Evolutionary conservation across 73 alveolate species (phyloP), one percentile per base, ranked within the genome.

Genomic region (Uronychia setigera): DNA sequence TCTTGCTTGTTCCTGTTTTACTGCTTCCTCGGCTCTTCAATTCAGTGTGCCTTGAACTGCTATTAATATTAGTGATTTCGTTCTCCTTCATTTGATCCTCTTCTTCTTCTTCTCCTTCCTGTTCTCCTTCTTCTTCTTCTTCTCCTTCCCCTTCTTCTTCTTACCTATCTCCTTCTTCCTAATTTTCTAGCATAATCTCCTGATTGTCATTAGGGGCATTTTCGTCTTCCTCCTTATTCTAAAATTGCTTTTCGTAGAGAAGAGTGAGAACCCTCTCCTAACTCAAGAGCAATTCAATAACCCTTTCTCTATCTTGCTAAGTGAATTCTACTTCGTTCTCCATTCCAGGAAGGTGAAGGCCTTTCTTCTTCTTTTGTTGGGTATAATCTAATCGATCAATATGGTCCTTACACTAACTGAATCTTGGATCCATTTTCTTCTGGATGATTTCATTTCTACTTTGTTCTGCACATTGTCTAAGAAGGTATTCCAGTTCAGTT

Each of bases 261-360:
- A 92, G 79, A 33, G 92, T 82, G 14, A 92, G 78, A n/a, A 92
- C 97, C 74, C 93, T 89, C 76, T 92, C 97, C 80, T 92, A 88
- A 26, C 89, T 58, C 79, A 92, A 84, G 33, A 92, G 90, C 34
- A 92, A 84, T 58, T 92, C 97, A 57, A 92, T 89, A 28, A 92
- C 95, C 90, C 94, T 89, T 86, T 92, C 97, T 74, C 94, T 82
- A 46, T 92, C 97, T 59, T 91, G 92, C 81, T 93, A 80, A 33
- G 97, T 78, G 60, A 88, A 88, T 27, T 88, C 94, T 19, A 80
- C 58, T 14, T 80, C 86, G 29, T 57, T 58, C 46, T 46, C 67
- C 67, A 46, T 11, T 11, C 67, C 19, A 11, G 67, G 67, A 5
- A 80, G 30, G 26, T 28, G 31, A n/a, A 1, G 29, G 1, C 58